Percentiles rank a stretch among this genome's conserved stretches.
phyloP scores from a whole-genome alignment of 805 yeast species.

The Wickerhamiella slavikovae region DNA sequence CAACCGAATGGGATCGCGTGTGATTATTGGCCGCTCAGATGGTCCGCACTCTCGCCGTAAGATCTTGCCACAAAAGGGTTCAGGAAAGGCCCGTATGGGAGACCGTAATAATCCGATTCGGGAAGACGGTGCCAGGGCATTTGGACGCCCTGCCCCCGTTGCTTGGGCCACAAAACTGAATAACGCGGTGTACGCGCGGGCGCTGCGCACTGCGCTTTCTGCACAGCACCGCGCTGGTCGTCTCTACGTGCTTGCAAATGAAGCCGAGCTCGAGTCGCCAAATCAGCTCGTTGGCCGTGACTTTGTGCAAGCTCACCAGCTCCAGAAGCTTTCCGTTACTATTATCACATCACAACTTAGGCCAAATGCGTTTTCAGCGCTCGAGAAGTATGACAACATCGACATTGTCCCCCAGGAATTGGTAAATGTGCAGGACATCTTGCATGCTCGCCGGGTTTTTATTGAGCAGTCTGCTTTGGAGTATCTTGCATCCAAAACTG shows the following conservation, averaged over 20 bases:
- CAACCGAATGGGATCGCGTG: conserved; percentile 72
- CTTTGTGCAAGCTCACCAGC: conserved; percentile 26
- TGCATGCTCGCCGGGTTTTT: conserved; percentile 56
- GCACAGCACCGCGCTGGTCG: conserved; percentile 59
- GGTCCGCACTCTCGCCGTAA: conserved; percentile 72
- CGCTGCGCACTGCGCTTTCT: conserved; percentile 66
- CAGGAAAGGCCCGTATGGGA: conserved; percentile 91
- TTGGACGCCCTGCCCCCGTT: conserved; percentile 77
- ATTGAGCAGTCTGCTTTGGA: conserved; percentile 56
- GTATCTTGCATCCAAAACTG: conserved; percentile 27
- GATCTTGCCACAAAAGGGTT: conserved; percentile 74
- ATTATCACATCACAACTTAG: conserved; percentile 46
- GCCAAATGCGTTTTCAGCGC: conserved; percentile 38
- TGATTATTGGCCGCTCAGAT: conserved; percentile 71
- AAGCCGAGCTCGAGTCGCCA: conserved; percentile 17
- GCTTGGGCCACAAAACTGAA: conserved; percentile 71
- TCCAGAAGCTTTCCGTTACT: conserved; percentile 21
- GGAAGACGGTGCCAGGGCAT: conserved; percentile 74
- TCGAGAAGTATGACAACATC: conserved; percentile 31
- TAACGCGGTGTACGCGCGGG: conserved; percentile 46
- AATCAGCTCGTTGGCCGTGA: conserved; percentile 28
- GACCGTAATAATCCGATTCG: conserved; percentile 88
- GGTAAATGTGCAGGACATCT: conserved; percentile 62
- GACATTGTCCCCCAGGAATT: conserved; percentile 56
- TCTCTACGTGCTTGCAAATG: conserved; percentile 44